Conservation (phyloP, 192 early-diverging fungal genomes). For the Coemansia sp. region DNA sequence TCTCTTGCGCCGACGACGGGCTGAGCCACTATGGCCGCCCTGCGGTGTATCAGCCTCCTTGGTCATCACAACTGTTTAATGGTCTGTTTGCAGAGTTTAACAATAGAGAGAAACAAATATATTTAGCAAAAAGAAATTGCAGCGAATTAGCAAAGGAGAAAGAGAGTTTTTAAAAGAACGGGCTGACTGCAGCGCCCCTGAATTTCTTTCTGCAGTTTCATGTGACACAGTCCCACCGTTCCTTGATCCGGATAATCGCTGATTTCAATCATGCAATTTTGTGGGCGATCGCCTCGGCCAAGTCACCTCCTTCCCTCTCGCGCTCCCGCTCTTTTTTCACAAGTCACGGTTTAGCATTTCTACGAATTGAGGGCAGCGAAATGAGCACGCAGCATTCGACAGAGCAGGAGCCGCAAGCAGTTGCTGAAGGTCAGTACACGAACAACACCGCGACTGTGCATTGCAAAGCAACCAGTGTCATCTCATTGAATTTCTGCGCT, state of each 20-base stretch:
- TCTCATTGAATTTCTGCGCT: constrained; percentile 5
- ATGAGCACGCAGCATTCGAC: neutral
- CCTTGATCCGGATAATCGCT: neutral
- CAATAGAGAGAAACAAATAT: neutral
- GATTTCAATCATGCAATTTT: neutral
- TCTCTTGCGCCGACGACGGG: neutral
- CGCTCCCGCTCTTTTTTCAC: neutral
- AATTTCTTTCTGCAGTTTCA: neutral
- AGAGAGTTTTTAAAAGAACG: neutral
- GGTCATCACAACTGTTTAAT: neutral
- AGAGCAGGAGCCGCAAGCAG: neutral
- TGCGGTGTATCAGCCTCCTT: neutral
- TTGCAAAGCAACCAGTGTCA: neutral
- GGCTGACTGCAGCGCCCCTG: neutral
- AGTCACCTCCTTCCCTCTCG: no score
- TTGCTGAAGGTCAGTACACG: neutral
- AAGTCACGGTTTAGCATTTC: neutral
- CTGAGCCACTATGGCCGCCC: neutral
- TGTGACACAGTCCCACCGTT: neutral
- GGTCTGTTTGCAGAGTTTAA: neutral
- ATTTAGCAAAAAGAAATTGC: neutral
- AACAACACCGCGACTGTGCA: neutral
- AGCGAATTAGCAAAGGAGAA: neutral
- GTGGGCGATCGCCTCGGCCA: no score
- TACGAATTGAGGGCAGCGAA: neutral